phyloP scores from a whole-genome alignment of 768 basidiomycete species.

The Agrocybe pediades region DNA sequence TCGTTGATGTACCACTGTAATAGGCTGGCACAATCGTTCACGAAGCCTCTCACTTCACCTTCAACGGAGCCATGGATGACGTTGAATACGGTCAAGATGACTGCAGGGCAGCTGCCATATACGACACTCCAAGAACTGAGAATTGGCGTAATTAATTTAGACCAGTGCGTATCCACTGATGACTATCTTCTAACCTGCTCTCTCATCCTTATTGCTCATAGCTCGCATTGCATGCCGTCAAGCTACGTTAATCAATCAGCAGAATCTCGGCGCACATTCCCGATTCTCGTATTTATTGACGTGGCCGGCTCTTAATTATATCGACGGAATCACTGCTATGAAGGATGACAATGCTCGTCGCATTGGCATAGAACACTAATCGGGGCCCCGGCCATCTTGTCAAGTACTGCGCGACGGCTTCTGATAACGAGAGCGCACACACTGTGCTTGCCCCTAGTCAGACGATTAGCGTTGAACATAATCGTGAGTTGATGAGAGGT shows the following conservation, averaged over 20 bases:
- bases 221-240: too few relatives aligned
- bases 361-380: not conserved
- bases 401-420: not conserved
- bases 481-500: not conserved
- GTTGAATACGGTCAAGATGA: conserved; percentile 44
- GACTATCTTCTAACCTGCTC: too few relatives aligned
- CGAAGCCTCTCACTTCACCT: conserved; percentile 48
- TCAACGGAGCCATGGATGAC: conserved; percentile 44
- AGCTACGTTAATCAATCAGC: too few relatives aligned
- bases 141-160: too few relatives aligned
- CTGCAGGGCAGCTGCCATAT: conserved; percentile 40
- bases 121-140: too few relatives aligned
- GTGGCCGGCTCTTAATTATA: too few relatives aligned
- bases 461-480: not conserved
- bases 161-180: too few relatives aligned
- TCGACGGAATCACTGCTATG: too few relatives aligned
- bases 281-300: too few relatives aligned
- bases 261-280: too few relatives aligned
- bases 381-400: not conserved
- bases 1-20: not conserved
- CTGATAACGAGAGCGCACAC: not conserved
- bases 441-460: not conserved
- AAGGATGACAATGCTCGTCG: too few relatives aligned
- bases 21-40: conserved; percentile 39
- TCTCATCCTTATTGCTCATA: too few relatives aligned